Percentiles rank a stretch among this genome's conserved stretches.
These are phyloP conservation scores for Lumnitzera racemosa DNA, from an alignment of 345 rosid species.

Conservation along the genomic window DNA sequence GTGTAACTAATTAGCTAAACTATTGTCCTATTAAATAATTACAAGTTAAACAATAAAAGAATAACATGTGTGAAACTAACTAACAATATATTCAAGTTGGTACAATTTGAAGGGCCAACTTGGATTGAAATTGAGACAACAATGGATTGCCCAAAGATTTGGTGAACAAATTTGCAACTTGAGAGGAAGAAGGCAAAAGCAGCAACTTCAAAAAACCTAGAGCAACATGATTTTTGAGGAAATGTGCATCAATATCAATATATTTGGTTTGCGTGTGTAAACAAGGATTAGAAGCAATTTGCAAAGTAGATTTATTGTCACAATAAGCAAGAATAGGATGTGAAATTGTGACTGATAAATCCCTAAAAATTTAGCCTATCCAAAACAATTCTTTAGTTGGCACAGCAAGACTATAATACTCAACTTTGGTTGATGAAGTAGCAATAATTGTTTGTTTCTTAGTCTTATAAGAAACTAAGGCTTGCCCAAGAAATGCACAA, in stretches of 20 bases:
- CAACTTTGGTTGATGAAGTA: not conserved
- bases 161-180: too few species aligned
- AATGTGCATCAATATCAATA: not conserved
- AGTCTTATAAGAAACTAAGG: not conserved
- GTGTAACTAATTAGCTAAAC: too few species aligned
- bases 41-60: too few species aligned
- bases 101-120: too few species aligned
- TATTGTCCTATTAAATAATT: too few species aligned
- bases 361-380: not conserved
- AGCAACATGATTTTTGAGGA: not conserved
- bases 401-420: not conserved
- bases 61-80: too few species aligned
- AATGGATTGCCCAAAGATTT: too few species aligned
- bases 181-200: too few species aligned
- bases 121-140: too few species aligned
- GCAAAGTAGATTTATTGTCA: not conserved
- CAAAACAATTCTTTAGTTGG: not conserved
- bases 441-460: not conserved
- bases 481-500: not conserved
- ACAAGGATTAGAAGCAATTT: not conserved
- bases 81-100: too few species aligned
- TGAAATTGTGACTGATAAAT: not conserved
- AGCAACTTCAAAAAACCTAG: not conserved
- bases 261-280: not conserved
- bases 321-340: not conserved